Percentiles rank a stretch among this genome's conserved stretches.
These are phyloP conservation scores for Prunus salicina DNA, from an alignment of 306 rosid genomes.

Conservation along the genomic window DNA sequence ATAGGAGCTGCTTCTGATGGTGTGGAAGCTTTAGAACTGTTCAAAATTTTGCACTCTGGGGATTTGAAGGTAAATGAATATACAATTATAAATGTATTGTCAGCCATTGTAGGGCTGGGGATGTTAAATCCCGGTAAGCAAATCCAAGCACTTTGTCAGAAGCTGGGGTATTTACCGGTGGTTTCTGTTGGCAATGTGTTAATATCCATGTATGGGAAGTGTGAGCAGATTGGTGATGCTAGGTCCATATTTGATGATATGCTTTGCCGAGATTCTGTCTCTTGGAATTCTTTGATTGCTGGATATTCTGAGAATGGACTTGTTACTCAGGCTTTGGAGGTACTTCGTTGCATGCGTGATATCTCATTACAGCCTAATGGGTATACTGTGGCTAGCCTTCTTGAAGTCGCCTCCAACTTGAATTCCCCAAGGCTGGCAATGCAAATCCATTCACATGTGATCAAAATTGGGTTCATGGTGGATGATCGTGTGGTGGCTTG, in stretches of 20 bases:
- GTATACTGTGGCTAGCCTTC: conserved; percentile 10
- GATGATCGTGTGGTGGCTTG: conserved; percentile 9
- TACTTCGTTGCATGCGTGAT: background rate
- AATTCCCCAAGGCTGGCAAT: conserved; percentile 1
- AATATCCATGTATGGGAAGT: conserved; percentile 13
- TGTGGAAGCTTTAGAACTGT: conserved; percentile 5
- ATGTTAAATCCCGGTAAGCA: background rate
- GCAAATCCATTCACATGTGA: conserved; percentile 11
- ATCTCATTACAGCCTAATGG: conserved; percentile 6
- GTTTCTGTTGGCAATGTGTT: conserved; percentile 7
- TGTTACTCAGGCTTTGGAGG: background rate
- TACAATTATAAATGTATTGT: conserved; percentile 6
- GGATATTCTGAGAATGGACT: conserved; percentile 8
- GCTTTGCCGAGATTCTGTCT: conserved; percentile 12
- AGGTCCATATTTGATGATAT: conserved; percentile 9
- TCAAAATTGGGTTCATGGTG: conserved; percentile 8
- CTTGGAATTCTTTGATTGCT: conserved; percentile 19
- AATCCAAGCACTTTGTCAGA: conserved; percentile 22
- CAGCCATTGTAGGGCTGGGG: background rate
- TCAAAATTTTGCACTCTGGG: background rate
- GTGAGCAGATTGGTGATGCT: conserved; percentile 1
- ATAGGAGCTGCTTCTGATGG: conserved; percentile 16
- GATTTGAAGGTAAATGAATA: conserved; percentile 7
- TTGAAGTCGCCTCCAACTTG: conserved; percentile 6
- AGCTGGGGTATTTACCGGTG: background rate